Evolutionary conservation across 176 grass and related monocot species (phyloP), one percentile per base, ranked within the genome.

Genomic region (Tillandsia fasciculata): DNA sequence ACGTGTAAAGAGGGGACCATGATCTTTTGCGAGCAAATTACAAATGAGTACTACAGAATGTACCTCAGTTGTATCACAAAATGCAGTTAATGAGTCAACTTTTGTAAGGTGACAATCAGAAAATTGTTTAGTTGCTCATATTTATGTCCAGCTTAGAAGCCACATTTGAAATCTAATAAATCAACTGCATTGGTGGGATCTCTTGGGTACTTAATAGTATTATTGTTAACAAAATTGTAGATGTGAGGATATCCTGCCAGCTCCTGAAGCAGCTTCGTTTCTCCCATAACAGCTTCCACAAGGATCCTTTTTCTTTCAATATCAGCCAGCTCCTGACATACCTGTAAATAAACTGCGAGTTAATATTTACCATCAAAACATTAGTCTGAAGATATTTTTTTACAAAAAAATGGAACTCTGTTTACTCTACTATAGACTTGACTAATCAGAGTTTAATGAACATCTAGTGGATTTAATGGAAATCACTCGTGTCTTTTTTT

Each of bases 231-330:
- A 61, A 9, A 61, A 61, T 23, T 23, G 56, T 48, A 23, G 26
- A 42, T 58, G 12, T 78, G 76, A 85, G 89, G 89, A 97, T 92
- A 97, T 97, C 56, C 77, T 47, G 79, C 53, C 11, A 92, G n/a
- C 74, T 87, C 82, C 73, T 85, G 63, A 76, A 90, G 52, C 72
- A 68, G 71, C 66, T 86, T 92, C 49, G 17, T 85, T 72, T 87
- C 83, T 79, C 65, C 75, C 78, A 87, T 81, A n/a, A 92, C 74
- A 75, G 84, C 77, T 64, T 81, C 84, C 77, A 87, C 79, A 50
- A 90, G 86, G 51, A 68, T 72, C 78, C 76, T 79, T 74, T 78
- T 97, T 47, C 70, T 87, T 74, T 80, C 83, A 64, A 76, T 58
- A 81, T 79, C 67, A 14, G 77, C 79, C 23, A 97, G 64, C 77